These are phyloP conservation scores for Wallacemonas sp. DNA, from an alignment of 208 protist species.

Conservation along the genomic window DNA sequence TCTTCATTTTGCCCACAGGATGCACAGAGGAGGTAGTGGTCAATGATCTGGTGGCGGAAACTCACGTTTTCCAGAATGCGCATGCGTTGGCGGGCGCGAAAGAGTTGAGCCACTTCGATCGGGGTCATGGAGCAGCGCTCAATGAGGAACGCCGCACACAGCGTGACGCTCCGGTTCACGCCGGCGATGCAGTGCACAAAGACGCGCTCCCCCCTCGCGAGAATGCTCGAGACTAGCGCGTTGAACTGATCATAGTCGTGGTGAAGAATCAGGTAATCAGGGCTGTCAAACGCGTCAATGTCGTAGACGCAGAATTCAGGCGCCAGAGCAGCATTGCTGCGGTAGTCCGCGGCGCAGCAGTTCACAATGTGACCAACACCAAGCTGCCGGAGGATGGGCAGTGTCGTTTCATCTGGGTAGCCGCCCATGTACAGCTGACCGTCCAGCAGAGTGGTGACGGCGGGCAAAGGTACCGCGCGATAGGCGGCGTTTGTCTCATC, in stretches of 20 bases:
- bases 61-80: slow-evolving; percentile 75
- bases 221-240: slow-evolving; percentile 38
- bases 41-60: slow-evolving; percentile 85
- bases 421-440: slow-evolving; percentile 76
- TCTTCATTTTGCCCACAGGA: slow-evolving; percentile 13
- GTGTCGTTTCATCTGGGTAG: slow-evolving; percentile 61
- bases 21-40: slow-evolving; percentile 69
- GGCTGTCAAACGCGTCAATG: slow-evolving; percentile 47
- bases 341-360: slow-evolving; percentile 68
- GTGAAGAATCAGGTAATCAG: slow-evolving; percentile 83
- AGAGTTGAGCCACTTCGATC: slow-evolving; percentile 51
- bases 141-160: slow-evolving; percentile 85
- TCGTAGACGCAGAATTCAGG: slow-evolving; percentile 48
- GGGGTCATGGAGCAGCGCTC: slow-evolving; percentile 49
- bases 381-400: slow-evolving; percentile 46
- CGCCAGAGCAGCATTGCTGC: slow-evolving; percentile 27
- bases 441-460: slow-evolving; percentile 54
- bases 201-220: slow-evolving; percentile 47
- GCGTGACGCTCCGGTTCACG: slow-evolving; percentile 82
- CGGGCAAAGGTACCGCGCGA: slow-evolving; percentile 28
- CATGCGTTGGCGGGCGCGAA: slow-evolving; percentile 54
- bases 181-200: slow-evolving; percentile 90
- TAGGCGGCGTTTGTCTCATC: slow-evolving; percentile 26
- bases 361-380: slow-evolving; percentile 77
- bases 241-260: slow-evolving; percentile 73